Evolutionary conservation across 306 rosid genomes (phyloP), one percentile per base, ranked within the genome.

Genomic region (Vigna mungo): DNA sequence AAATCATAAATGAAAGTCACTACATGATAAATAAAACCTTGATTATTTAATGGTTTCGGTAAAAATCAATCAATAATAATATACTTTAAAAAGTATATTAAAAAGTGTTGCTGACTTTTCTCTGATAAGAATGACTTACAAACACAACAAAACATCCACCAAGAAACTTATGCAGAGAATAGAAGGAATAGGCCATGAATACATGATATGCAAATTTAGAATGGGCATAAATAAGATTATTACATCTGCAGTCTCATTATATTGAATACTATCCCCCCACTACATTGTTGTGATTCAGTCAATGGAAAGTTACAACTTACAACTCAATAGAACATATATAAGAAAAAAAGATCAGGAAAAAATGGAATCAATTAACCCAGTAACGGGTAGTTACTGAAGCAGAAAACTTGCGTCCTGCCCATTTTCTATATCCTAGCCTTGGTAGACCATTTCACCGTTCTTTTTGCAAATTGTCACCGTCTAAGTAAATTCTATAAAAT

Each of bases 321-420:
- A 84, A 41, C 37, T 65, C 68, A 81, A 68, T 61, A 61, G 21
- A 78, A 70, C 51, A 75, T 72, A 76, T 54, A 83, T 2, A 59
- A 65, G 65, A 71, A 80, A 76, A 9, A 70, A 61, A 53, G 71
- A 76, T 72, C 68, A 34, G 37, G 66, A 68, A 55, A 60, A 74
- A 58, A 14, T 74, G 43, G 71, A 65, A 55, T 83, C 64, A 69
- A 79, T 71, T 74, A 76, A 60, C 70, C 71, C 68, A 61, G 61
- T 60, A 72, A 76, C 14, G 41, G 76, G 48, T 67, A 76, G 63
- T 64, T 32, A 41, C 58, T 69, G 47, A 70, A 53, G 85, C 87
- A 84, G 87, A 76, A 80, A 78, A 71, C 73, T 84, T 84, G 80
- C 78, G 71, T 75, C 83, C 88, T 75, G 88, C 83, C 53, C 78